Evolutionary conservation across 2,329 filamentous ascomycete species (phyloP).

Genomic region (Pseudogymnoascus sp.): DNA sequence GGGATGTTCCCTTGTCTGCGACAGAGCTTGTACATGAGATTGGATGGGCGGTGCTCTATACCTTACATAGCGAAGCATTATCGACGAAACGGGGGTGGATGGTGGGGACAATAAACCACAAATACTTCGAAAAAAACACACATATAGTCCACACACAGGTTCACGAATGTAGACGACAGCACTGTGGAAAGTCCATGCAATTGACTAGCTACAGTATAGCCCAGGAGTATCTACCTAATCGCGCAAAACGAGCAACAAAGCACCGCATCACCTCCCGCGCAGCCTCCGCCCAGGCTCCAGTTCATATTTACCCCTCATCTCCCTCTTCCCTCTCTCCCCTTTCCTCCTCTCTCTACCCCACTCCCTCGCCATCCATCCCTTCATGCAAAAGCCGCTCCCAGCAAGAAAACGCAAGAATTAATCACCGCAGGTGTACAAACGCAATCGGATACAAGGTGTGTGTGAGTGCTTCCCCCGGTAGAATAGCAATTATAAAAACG

Average conservation of each 20-base stretch:
- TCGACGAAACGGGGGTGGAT: neutral
- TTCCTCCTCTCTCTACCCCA: neutral
- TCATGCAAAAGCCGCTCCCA: neutral
- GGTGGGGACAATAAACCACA: neutral
- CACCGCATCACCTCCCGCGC: neutral
- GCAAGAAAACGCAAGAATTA: neutral
- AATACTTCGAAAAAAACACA: neutral
- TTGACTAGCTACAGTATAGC: conserved; percentile 1
- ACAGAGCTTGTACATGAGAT: neutral
- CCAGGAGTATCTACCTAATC: conserved; percentile 7
- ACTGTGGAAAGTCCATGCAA: neutral
- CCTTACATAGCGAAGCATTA: neutral
- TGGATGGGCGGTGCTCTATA: neutral
- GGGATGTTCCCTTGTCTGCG: neutral
- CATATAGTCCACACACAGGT: neutral
- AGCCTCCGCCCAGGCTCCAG: neutral
- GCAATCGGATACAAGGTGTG: neutral
- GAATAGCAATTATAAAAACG: neutral
- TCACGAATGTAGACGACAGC: neutral
- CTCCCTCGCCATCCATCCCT: neutral
- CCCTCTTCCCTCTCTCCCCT: neutral
- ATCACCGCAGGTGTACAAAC: neutral
- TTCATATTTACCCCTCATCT: neutral
- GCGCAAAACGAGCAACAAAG: neutral
- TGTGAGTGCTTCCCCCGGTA: no score